These are phyloP conservation scores for Sungouiozyma intestinalis DNA, from an alignment of 805 yeast species.

Conservation along the genomic window DNA sequence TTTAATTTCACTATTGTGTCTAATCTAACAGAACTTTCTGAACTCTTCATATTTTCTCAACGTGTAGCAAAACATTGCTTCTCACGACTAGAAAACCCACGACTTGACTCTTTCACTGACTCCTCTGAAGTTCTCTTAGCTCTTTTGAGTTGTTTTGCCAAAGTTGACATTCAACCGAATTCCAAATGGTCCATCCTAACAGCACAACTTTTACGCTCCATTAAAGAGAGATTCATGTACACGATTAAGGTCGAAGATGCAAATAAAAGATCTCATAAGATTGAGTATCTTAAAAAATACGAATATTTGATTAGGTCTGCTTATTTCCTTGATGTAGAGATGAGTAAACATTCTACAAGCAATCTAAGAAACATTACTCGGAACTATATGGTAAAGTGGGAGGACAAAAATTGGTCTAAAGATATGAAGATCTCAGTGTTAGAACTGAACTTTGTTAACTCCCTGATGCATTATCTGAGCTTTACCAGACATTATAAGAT, in stretches of 20 bases:
- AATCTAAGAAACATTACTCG: slow-evolving; percentile 26
- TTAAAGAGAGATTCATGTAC: not conserved
- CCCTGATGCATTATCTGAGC: slow-evolving; percentile 17
- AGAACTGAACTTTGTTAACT: slow-evolving; percentile 17
- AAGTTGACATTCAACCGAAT: not conserved
- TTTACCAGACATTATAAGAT: slow-evolving; percentile 20
- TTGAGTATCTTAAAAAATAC: slow-evolving; percentile 7
- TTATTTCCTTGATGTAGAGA: slow-evolving; percentile 28
- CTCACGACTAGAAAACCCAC: not conserved
- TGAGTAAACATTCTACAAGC: slow-evolving; percentile 22
- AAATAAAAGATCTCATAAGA: not conserved
- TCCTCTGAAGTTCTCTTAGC: not conserved
- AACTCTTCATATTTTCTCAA: not conserved
- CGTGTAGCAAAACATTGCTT: not conserved
- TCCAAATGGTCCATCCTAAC: not conserved
- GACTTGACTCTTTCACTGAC: not conserved
- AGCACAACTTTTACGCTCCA: not conserved
- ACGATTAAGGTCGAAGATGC: not conserved
- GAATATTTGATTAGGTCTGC: slow-evolving; percentile 27
- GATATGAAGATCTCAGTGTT: slow-evolving; percentile 10
- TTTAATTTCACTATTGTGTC: slow-evolving; percentile 10
- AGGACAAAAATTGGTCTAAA: slow-evolving; percentile 2
- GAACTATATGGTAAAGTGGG: slow-evolving; percentile 27
- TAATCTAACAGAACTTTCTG: slow-evolving; percentile 15
- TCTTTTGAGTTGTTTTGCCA: not conserved